Base-by-base conservation (phyloP, 1,284 basidiomycete genomes). In the Chalciporus sp. region DNA sequence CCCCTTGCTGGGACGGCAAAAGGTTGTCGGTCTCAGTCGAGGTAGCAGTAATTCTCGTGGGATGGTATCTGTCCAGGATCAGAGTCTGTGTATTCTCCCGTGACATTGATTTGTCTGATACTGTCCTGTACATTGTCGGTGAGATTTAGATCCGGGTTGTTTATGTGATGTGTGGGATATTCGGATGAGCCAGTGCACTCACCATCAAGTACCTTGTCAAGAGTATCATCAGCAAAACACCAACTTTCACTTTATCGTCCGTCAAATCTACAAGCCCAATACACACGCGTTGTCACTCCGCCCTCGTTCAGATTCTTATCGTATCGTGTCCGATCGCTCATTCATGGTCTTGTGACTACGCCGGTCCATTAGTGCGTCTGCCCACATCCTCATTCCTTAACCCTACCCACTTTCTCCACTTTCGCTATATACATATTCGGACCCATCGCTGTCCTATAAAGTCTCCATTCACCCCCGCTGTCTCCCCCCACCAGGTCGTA, bases 291-390 rank as follows among this genome's bases (percentile, higher is more conserved):
- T 31, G 40, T 60, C 20, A 57, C 42, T 59, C 52, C 41, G 33
- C 33, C 11, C 40, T 49, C 49, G 26, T 37, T 65, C 47, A 47
- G 66, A 58, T 66, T 69, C 47, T 60, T 62, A 68, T 66, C 70
- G 51, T 62, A 61, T 69, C 64, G 58, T 51, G 60, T 64, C 62
- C 57, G 67, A 71, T 68, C 68, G 58, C 60, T 64, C 56, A 43
- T 58, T 58, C 58, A 63, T 58, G 63, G 65, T 63, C 58, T 45
- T 59, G 70, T 72, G 70, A 71, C 64, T 54, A 33, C 55, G 51
- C 61, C 62, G 40, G 37, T 46, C 10, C 26, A 23, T 48, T 31
- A 31, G 12, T 31, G 29, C 49, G 42, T 49, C 51, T 48, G 57
- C 41, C 52, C 42, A 16, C 47, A 42, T 41, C 57, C 63, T 53